phyloP scores from a whole-genome alignment of 2,329 filamentous ascomycete genomes.

The Blastomyces percursus region DNA sequence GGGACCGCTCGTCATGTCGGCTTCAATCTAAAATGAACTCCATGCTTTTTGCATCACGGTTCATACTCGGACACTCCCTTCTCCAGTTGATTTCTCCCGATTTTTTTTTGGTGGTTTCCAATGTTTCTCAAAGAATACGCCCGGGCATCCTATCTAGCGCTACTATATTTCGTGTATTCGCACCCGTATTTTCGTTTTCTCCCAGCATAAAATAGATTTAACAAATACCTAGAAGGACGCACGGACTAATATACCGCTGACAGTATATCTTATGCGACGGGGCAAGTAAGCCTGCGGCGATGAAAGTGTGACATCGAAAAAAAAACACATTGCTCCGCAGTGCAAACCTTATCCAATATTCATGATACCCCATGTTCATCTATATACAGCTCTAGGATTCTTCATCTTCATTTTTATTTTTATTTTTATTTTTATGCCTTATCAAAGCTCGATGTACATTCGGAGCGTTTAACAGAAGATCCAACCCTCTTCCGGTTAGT shows the following conservation, averaged over 20 bases:
- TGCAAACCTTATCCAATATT: background rate
- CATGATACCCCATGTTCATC: background rate
- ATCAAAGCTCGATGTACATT: background rate
- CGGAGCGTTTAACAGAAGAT: background rate
- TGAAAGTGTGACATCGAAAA: background rate
- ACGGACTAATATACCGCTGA: background rate
- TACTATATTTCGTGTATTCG: background rate
- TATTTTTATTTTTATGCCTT: background rate
- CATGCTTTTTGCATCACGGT: background rate
- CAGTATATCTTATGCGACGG: background rate
- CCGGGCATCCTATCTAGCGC: no score
- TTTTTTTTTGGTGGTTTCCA: background rate
- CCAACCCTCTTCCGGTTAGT: background rate
- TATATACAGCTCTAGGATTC: background rate
- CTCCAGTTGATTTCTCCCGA: background rate
- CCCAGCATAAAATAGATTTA: background rate
- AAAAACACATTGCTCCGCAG: background rate
- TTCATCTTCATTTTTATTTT: background rate
- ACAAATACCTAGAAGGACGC: background rate
- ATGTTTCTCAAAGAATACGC: background rate
- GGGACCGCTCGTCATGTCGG: background rate
- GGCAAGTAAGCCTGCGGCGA: background rate
- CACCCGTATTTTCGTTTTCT: background rate
- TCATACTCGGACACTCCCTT: background rate
- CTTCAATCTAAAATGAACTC: background rate